phyloP scores from a whole-genome alignment of 805 yeast genomes.

The Sugiyamaella mastotermitis region DNA sequence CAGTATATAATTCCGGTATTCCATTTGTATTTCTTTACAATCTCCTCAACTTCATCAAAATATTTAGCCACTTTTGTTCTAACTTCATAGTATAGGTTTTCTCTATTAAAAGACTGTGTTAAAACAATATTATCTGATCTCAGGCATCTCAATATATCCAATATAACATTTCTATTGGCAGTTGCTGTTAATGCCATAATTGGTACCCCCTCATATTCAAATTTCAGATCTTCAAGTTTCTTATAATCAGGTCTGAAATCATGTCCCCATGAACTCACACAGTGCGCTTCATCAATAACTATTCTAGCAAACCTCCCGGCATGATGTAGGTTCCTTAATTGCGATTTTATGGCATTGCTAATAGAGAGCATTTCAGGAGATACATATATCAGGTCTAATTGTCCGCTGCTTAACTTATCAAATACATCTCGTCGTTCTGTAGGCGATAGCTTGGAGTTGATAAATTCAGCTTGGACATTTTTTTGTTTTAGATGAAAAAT shows the following conservation, averaged over 20 bases:
- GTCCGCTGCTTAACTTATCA: conserved; percentile 56
- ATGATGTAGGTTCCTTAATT: conserved; percentile 41
- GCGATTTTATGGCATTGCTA: conserved; percentile 56
- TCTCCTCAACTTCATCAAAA: conserved; percentile 29
- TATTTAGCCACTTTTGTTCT: conserved; percentile 47
- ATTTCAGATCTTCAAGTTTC: conserved; percentile 65
- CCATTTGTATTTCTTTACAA: conserved; percentile 43
- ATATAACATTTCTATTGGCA: conserved; percentile 82
- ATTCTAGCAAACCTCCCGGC: conserved; percentile 65
- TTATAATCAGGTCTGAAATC: conserved; percentile 96
- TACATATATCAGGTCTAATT: conserved; percentile 69
- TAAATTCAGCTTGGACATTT: conserved; percentile 78
- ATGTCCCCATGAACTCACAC: conserved; percentile 98
- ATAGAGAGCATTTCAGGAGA: conserved; percentile 93
- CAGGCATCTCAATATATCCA: conserved; percentile 79
- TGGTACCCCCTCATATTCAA: conserved; percentile 72
- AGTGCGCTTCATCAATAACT: conserved; percentile 96
- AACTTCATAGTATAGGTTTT: conserved; percentile 77
- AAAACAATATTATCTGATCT: conserved; percentile 48
- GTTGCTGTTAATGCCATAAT: conserved; percentile 97
- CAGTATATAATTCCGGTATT: conserved; percentile 90
- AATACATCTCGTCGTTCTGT: conserved; percentile 60
- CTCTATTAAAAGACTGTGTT: conserved; percentile 88
- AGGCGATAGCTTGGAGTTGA: conserved; percentile 66
- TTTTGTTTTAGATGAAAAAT: conserved; percentile 68